Conservation (phyloP, 2,329 filamentous ascomycete species). For the Hypoxylon sp. region DNA sequence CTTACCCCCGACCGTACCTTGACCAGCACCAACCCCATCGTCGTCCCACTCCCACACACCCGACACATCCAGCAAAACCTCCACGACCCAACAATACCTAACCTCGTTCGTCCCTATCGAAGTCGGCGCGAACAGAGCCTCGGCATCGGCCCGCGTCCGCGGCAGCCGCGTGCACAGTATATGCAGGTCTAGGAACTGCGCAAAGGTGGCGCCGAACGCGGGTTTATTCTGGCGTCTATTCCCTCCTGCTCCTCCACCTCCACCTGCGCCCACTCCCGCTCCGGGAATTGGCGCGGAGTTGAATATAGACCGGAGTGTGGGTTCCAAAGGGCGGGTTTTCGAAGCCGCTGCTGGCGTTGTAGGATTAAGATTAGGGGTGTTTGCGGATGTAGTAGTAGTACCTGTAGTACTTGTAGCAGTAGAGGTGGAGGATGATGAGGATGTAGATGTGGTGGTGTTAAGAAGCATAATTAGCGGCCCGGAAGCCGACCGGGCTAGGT, state of each 20-base stretch:
- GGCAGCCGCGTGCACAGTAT: slow-evolving; percentile 65
- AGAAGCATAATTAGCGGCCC: slow-evolving; percentile 67
- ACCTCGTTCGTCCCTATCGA: slow-evolving; percentile 35
- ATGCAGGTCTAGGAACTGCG: slow-evolving; percentile 69
- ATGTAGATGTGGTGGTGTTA: slow-evolving; percentile 62
- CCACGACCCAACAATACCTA: slow-evolving; percentile 61
- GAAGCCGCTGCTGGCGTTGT: slow-evolving; percentile 7
- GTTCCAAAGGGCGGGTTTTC: slow-evolving; percentile 54
- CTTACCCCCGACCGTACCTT: slow-evolving; percentile 24
- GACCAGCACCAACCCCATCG: background rate
- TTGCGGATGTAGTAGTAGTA: background rate
- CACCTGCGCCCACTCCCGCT: background rate
- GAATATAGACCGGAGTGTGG: slow-evolving; percentile 67
- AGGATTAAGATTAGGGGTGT: background rate
- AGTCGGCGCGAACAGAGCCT: slow-evolving; percentile 43
- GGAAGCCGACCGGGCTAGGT: slow-evolving; percentile 58
- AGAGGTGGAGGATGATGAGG: slow-evolving; percentile 12
- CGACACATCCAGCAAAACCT: slow-evolving; percentile 67
- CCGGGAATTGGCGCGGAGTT: slow-evolving; percentile 51
- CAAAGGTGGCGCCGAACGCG: slow-evolving; percentile 68
- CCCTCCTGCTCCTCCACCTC: slow-evolving; percentile 1
- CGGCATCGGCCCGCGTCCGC: slow-evolving; percentile 58
- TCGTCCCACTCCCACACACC: slow-evolving; percentile 60
- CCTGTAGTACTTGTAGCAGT: slow-evolving; percentile 21
- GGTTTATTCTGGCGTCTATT: slow-evolving; percentile 61